Percentiles rank a stretch among this genome's conserved stretches.
These are phyloP conservation scores for Coemansia sp. DNA, from an alignment of 192 early-diverging fungal species.

Conservation along the genomic window DNA sequence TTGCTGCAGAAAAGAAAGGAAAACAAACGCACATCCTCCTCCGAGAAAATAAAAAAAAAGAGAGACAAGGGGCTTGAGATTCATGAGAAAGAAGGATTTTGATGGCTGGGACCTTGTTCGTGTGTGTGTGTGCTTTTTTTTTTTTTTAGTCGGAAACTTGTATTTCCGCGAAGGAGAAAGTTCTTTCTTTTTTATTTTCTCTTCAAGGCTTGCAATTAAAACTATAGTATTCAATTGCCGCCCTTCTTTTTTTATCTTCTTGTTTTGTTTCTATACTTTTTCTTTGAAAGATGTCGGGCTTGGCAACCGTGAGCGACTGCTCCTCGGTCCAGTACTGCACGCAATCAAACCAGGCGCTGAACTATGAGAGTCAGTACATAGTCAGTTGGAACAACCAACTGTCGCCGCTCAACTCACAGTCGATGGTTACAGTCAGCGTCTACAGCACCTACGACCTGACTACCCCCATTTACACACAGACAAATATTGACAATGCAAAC, in stretches of 20 bases:
- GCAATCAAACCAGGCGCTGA: slow-evolving; percentile 12
- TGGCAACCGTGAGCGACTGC: slow-evolving; percentile 31
- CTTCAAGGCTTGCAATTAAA: too few relatives aligned
- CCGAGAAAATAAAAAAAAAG: not conserved
- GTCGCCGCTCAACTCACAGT: slow-evolving; percentile 37
- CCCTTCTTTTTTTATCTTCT: not conserved
- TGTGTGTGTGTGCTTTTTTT: not conserved
- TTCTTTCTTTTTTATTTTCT: too few relatives aligned
- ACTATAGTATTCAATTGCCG: not conserved
- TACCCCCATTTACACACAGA: slow-evolving; percentile 19
- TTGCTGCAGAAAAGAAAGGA: not conserved
- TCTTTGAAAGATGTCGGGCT: slow-evolving; percentile 8
- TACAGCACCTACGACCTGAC: slow-evolving; percentile 42
- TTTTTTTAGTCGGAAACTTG: not conserved
- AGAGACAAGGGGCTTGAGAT: not conserved
- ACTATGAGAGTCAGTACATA: slow-evolving; percentile 34
- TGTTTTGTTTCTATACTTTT: not conserved
- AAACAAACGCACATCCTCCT: not conserved
- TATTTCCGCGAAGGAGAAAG: not conserved
- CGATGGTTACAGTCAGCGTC: slow-evolving; percentile 29
- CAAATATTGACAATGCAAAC: slow-evolving; percentile 28
- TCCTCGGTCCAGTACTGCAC: slow-evolving; percentile 42
- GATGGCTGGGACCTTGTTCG: too few relatives aligned
- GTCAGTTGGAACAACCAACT: slow-evolving; percentile 47
- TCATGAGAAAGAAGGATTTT: not conserved